Percentiles rank a stretch among this genome's conserved stretches.
phyloP scores from a whole-genome alignment of 345 rosid genomes.

The Stellera chamaejasme region DNA sequence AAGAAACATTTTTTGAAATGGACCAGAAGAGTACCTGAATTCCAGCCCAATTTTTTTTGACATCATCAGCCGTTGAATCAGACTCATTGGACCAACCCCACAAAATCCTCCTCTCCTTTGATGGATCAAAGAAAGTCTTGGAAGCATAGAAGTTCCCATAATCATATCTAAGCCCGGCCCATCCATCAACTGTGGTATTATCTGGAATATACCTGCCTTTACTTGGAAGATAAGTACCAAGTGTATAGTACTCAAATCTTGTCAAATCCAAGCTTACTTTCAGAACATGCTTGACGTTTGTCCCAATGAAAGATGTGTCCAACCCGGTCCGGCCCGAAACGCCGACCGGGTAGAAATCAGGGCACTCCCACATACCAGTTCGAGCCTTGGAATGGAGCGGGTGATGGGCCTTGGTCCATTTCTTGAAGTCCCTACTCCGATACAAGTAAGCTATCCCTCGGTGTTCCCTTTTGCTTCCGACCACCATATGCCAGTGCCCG shows the following conservation, averaged over 20 bases:
- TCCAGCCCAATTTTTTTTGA: constrained; percentile 73
- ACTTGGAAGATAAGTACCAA: constrained; percentile 38
- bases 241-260: constrained; percentile 65
- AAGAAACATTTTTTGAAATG: no score
- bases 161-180: constrained; percentile 70
- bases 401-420: constrained; percentile 62
- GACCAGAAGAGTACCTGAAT: constrained; percentile 38
- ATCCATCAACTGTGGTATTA: constrained; percentile 42
- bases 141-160: constrained; percentile 92
- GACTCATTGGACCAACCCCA: constrained; percentile 97
- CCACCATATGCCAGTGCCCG: constrained; percentile 52
- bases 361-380: constrained; percentile 96
- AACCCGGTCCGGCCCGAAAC: constrained; percentile 30
- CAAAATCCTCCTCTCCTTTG: constrained; percentile 43
- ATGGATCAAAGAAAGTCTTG: constrained; percentile 56
- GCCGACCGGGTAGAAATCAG: constrained; percentile 71
- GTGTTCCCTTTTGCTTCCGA: constrained; percentile 43
- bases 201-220: constrained; percentile 56
- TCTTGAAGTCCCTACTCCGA: constrained; percentile 51
- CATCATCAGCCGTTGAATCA: constrained; percentile 29
- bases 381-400: constrained; percentile 41
- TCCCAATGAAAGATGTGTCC: constrained; percentile 27
- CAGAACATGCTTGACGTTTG: constrained; percentile 38
- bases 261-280: constrained; percentile 75
- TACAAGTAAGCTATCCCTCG: constrained; percentile 63